A percentile compares a stretch with the other conserved stretches of the same genome.
Conservation (phyloP, 768 basidiomycete genomes). For the Mrakia frigida region DNA sequence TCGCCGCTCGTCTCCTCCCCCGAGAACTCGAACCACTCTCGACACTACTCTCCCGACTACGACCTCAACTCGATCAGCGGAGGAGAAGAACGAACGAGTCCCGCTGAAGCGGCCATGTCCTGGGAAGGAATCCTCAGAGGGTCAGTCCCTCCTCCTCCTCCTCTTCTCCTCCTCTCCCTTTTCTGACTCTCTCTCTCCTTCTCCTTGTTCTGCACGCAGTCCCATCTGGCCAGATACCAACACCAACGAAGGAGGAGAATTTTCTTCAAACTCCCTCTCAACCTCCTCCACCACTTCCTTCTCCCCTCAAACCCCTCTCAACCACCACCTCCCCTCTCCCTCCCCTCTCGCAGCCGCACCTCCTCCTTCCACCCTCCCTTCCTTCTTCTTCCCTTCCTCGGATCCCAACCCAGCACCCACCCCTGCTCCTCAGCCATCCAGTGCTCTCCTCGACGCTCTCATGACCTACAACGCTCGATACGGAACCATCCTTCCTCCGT, state of each 20-base stretch:
- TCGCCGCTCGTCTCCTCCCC: conserved; percentile 8
- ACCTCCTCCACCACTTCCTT: background rate
- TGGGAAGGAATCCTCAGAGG: conserved; percentile 20
- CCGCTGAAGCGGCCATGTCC: background rate
- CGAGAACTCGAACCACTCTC: background rate
- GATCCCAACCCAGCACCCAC: background rate
- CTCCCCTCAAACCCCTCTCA: conserved; percentile 1
- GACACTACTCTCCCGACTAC: background rate
- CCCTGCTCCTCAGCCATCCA: background rate
- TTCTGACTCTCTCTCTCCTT: background rate
- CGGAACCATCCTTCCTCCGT: conserved; percentile 12
- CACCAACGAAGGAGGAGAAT: too few relatives aligned
- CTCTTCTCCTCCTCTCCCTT: background rate
- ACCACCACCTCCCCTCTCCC: background rate
- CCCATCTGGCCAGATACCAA: background rate
- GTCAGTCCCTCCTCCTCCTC: background rate
- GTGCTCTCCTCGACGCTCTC: conserved; percentile 14
- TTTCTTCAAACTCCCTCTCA: background rate
- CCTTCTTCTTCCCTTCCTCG: background rate
- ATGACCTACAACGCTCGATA: conserved; percentile 18
- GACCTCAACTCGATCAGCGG: background rate
- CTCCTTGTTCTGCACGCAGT: background rate
- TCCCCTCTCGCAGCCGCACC: background rate
- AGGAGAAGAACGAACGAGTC: background rate
- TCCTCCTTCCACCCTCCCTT: background rate